Base-by-base conservation (phyloP, 2,329 filamentous ascomycete species). In the Trichoderma sp. region DNA sequence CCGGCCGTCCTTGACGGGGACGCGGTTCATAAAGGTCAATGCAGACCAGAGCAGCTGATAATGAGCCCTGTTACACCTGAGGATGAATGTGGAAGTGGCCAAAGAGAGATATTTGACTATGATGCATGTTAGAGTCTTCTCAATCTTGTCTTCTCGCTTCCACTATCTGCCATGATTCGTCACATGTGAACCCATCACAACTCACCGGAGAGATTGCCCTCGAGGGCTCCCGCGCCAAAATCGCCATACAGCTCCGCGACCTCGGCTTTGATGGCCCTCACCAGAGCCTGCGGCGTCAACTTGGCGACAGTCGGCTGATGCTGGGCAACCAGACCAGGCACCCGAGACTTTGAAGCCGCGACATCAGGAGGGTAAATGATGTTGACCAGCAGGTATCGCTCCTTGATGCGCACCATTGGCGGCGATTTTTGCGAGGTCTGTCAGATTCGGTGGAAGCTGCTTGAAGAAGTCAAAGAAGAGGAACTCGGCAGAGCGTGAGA, bases 321-420 rank as follows among this genome's bases (percentile, higher is more conserved):
- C 78, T 96, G 89, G 62, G 88, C 82, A 30, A 98, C 79, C 65
- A 90, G 82, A 79, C 86, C 76, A 74, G 90, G 76, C 73, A 83
- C 71, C 70, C 78, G 75, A 41, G 74, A 57, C 65, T 75, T 77
- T 67, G 71, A 69, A 54, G 73, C 67, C 67, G 73, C 68, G 10
- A 80, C 68, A 14, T 85, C 80, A 7, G 87, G 83, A 0, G 93
- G 92, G 73, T 97, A 97, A 54, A 98, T 83, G 69, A 98, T 93
- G 75, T 96, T 92, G 68, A 98, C 87, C n/a, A 98, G 87, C 19
- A 99, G 85, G 77, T 99, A 99, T 72, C 95, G 89, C 78, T 97
- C 90, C 79, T 99, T 99, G 71, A 98, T 87, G 74, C 95, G 92
- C 67, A 99, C 95, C 95, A 99, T 97, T 56, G 43, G 68, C 34